Evolutionary conservation across 768 basidiomycete species (phyloP).

Genomic region (Boletus patriciae): DNA sequence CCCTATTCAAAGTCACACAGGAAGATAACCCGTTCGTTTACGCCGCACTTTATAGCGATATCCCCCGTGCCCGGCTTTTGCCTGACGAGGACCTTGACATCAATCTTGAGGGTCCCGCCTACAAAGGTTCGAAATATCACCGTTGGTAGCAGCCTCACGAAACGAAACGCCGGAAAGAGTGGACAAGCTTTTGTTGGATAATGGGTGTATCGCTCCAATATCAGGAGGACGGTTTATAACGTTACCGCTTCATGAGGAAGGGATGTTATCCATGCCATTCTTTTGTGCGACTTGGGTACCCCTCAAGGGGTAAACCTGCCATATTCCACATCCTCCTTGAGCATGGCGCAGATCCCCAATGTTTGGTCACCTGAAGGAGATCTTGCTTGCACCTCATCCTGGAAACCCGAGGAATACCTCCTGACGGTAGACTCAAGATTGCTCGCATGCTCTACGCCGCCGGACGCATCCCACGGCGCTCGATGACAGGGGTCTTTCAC

Average conservation of each 20-base stretch:
- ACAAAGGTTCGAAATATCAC: not conserved
- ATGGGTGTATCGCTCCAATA: not conserved
- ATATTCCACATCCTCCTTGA: not conserved
- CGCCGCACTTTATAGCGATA: too few relatives aligned
- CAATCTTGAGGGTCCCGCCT: not conserved
- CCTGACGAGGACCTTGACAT: conserved; percentile 12
- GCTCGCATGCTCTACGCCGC: not conserved
- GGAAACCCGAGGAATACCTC: not conserved
- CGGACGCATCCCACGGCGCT: not conserved
- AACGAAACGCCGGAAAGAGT: not conserved
- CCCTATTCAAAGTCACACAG: too few relatives aligned
- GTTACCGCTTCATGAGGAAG: too few relatives aligned
- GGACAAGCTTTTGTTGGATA: not conserved
- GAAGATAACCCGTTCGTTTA: too few relatives aligned
- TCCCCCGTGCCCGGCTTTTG: not conserved
- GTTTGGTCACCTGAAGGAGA: not conserved
- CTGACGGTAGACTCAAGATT: not conserved
- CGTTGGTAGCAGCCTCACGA: not conserved
- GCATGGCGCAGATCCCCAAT: not conserved
- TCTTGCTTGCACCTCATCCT: not conserved
- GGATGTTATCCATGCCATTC: not conserved
- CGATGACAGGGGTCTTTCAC: not conserved
- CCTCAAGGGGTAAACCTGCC: not conserved
- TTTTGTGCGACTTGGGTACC: not conserved
- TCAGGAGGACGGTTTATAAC: too few relatives aligned